Conservation (phyloP, 2,329 filamentous ascomycete genomes). For the Alternaria tenuissima region DNA sequence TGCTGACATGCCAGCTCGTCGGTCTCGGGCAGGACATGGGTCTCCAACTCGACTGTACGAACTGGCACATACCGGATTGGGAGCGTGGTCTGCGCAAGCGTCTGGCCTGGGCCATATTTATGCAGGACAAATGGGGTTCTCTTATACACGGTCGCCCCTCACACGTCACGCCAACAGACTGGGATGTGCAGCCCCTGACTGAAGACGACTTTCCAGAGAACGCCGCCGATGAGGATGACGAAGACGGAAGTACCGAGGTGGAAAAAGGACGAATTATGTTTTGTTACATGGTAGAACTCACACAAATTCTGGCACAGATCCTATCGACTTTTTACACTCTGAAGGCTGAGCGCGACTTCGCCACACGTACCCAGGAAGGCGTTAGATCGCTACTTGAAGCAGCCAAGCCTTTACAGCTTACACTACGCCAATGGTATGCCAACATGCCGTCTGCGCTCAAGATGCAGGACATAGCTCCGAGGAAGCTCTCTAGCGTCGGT, state of each 20-base stretch:
- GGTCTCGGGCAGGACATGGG: slow-evolving; percentile 52
- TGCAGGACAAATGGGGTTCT: slow-evolving; percentile 71
- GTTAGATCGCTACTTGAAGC: slow-evolving; percentile 61
- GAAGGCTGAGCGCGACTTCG: slow-evolving; percentile 56
- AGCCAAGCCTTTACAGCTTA: slow-evolving; percentile 63
- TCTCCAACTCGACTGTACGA: slow-evolving; percentile 64
- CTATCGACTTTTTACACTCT: slow-evolving; percentile 62
- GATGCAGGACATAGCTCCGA: slow-evolving; percentile 54
- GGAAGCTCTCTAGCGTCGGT: slow-evolving; percentile 43
- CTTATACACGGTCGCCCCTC: slow-evolving; percentile 66
- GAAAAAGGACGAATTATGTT: slow-evolving; percentile 54
- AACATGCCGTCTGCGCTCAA: slow-evolving; percentile 58
- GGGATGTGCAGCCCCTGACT: slow-evolving; percentile 60
- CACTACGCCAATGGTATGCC: slow-evolving; percentile 62
- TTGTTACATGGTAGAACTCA: slow-evolving; percentile 61
- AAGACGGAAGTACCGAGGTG: slow-evolving; percentile 46
- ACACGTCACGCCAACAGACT: slow-evolving; percentile 63
- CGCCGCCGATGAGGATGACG: slow-evolving; percentile 43
- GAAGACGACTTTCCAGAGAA: slow-evolving; percentile 56
- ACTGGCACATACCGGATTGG: slow-evolving; percentile 70
- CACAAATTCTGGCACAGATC: slow-evolving; percentile 61
- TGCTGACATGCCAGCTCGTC: slow-evolving; percentile 48
- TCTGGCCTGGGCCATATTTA: slow-evolving; percentile 70
- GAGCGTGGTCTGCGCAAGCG: slow-evolving; percentile 69
- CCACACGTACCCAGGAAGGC: slow-evolving; percentile 52